Evolutionary conservation across 1,139 yeast genomes (phyloP).

Genomic region (Fermentozyma sake): DNA sequence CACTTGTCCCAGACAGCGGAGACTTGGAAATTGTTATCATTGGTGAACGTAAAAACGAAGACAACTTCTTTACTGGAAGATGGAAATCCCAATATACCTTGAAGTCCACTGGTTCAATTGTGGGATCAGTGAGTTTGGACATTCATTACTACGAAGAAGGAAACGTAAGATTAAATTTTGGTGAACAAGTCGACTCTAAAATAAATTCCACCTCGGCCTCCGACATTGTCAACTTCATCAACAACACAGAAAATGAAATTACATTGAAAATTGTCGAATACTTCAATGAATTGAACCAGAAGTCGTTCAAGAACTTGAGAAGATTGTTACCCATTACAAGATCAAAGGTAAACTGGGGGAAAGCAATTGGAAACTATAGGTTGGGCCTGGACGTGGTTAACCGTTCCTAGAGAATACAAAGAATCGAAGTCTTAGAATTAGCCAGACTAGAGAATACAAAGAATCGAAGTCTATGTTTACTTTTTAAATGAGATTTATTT

Average conservation of each 20-base stretch:
- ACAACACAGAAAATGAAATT: constrained; percentile 53
- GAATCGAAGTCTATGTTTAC: too few species aligned
- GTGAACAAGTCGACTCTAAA: constrained; percentile 30
- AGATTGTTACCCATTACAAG: constrained; percentile 90
- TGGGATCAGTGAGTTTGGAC: constrained; percentile 60
- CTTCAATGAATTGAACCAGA: constrained; percentile 72
- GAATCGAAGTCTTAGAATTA: constrained; percentile 5
- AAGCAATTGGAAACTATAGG: constrained; percentile 83
- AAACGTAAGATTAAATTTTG: constrained; percentile 72
- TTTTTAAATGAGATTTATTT: too few species aligned
- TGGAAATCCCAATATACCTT: constrained; percentile 72
- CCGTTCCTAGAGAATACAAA: constrained; percentile 2
- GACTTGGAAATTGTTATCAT: constrained; percentile 39
- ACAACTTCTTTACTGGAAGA: constrained; percentile 84
- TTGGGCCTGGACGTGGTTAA: constrained; percentile 80
- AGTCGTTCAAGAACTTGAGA: constrained; percentile 76
- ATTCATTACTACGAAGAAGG: constrained; percentile 97
- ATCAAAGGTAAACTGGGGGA: constrained; percentile 92
- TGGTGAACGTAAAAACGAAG: constrained; percentile 70
- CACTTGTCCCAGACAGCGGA: constrained; percentile 32
- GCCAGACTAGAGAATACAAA: too few species aligned
- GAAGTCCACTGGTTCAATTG: constrained; percentile 27
- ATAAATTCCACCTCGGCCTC: constrained; percentile 15
- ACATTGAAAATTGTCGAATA: constrained; percentile 60
- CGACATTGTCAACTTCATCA: constrained; percentile 49